phyloP scores from a whole-genome alignment of 2,329 filamentous ascomycete genomes.

The Grosmannia clavigera region DNA sequence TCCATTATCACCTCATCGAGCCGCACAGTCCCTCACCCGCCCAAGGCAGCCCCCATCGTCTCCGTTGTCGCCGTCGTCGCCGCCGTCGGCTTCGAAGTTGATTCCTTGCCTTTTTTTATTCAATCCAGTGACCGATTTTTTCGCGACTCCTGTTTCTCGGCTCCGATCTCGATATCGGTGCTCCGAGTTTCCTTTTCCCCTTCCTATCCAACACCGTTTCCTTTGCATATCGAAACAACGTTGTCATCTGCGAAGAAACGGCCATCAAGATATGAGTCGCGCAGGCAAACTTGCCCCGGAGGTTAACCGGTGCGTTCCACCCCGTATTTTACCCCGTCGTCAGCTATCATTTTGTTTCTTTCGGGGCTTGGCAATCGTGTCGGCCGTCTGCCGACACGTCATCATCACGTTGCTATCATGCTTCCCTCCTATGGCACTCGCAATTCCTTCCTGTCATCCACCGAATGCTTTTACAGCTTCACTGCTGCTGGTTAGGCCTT shows the following conservation, averaged over 20 bases:
- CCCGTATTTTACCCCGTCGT: neutral
- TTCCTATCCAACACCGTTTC: neutral
- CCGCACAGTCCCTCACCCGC: neutral
- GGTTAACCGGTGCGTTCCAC: slow-evolving; percentile 70
- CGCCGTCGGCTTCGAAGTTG: neutral
- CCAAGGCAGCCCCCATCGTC: neutral
- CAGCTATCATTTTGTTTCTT: neutral
- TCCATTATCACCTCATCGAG: neutral
- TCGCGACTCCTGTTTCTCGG: neutral
- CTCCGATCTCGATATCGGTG: neutral
- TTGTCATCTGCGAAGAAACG: slow-evolving; percentile 2
- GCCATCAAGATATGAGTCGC: slow-evolving; percentile 79
- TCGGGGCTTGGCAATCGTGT: neutral
- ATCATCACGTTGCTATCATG: neutral
- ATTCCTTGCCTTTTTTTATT: neutral
- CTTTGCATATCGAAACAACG: neutral
- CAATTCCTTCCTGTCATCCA: no score
- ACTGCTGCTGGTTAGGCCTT: neutral
- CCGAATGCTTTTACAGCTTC: neutral
- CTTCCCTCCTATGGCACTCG: neutral
- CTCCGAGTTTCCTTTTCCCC: neutral
- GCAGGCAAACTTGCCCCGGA: slow-evolving; percentile 96
- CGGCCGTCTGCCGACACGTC: neutral
- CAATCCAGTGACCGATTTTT: slow-evolving; percentile 4
- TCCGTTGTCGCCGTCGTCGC: neutral